These are phyloP conservation scores for Craspedostauros australis DNA, from an alignment of 108 stramenopile species.

Conservation along the genomic window DNA sequence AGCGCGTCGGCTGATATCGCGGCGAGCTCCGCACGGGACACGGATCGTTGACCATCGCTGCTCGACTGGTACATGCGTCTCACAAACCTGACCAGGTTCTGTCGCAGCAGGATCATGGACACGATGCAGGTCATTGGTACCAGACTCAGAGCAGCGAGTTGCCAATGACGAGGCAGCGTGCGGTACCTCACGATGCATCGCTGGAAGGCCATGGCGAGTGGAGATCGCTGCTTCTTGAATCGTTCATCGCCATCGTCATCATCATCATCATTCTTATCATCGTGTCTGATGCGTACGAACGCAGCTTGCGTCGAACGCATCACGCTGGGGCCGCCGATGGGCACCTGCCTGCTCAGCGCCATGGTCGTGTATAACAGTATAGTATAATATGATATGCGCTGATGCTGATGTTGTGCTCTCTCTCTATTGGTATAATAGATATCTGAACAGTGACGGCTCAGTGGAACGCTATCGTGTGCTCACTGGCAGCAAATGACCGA, in stretches of 20 bases:
- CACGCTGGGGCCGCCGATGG: no score
- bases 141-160: not conserved
- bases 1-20: not conserved
- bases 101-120: not conserved
- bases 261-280: not conserved
- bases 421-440: no score
- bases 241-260: not conserved
- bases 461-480: no score
- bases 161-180: not conserved
- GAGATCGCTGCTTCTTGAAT: not conserved
- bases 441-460: no score
- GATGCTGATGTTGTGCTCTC: no score
- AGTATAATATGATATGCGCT: no score
- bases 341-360: no score
- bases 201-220: not conserved
- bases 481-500: no score
- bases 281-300: not conserved
- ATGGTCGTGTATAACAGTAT: no score
- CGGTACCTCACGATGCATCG: not conserved
- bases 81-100: not conserved
- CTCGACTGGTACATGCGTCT: not conserved
- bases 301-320: no score
- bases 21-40: not conserved
- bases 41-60: not conserved
- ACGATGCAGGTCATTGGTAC: not conserved